Evolutionary conservation across 2,329 filamentous ascomycete genomes (phyloP), one percentile per base, ranked within the genome.

Genomic region (Beauveria pseudobassiana): DNA sequence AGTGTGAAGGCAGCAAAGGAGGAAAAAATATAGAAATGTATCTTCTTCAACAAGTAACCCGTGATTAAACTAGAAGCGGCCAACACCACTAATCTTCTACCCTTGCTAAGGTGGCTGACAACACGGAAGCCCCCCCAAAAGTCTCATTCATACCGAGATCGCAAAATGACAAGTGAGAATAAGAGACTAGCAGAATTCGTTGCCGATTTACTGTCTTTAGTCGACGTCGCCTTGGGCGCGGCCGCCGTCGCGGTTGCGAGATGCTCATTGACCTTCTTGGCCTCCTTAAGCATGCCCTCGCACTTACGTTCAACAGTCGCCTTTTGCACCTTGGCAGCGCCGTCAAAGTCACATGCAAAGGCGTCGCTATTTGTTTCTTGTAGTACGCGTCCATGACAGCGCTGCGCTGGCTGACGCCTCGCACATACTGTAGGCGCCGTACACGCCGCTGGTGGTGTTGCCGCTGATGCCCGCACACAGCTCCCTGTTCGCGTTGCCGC

Each of bases 381-480:
- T 89, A 90, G 81, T 63, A 61, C 20, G 46, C 40, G 58, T 63
- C 58, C 30, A 63, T 38, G 12, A 61, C 60, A 75, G n/a, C n/a
- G n/a, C n/a, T n/a, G n/a, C n/a, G n/a, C n/a, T 84, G 75, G 90
- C 81, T 67, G 81, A 80, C 69, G 83, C 70, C 67, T 80, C 80
- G 80, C 90, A 95, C 85, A 91, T 91, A 74, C 85, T 84, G 80
- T 89, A 91, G 54, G 88, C 83, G 67, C 90, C 90, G 74, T 90
- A 95, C 63, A 81, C 76, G 69, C 89, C 90, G 20, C 79, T 82
- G 63, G 82, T 82, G 24, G 24, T 26, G 24, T 26, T 26, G 24
- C 24, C 24, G 4, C 24, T 26, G 24, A 26, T 26, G 24, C 24
- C 24, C 24, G 5, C 24, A 26, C 24, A 26, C 24, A 26, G 24